Percentiles rank a stretch among this genome's conserved stretches.
phyloP scores from a whole-genome alignment of 1,139 yeast species.

The Wickerhamiella pararugosa region DNA sequence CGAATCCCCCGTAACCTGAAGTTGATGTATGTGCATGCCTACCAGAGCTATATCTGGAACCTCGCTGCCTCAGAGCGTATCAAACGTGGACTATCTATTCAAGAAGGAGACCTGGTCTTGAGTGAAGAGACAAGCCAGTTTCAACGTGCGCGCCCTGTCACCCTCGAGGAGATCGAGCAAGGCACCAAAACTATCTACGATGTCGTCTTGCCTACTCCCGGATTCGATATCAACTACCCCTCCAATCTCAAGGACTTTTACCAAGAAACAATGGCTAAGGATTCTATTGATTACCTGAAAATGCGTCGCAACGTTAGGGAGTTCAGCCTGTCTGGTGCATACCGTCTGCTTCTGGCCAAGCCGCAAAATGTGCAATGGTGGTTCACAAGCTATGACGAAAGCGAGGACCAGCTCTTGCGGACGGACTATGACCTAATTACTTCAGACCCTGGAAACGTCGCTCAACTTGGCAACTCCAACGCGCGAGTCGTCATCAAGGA shows the following conservation, averaged over 20 bases:
- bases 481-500: constrained; percentile 11
- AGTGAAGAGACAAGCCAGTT: constrained; percentile 40
- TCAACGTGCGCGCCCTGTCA: constrained; percentile 51
- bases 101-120: constrained; percentile 72
- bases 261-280: constrained; percentile 58
- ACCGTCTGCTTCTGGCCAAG: constrained; percentile 57
- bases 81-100: constrained; percentile 51
- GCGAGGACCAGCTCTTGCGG: constrained; percentile 54
- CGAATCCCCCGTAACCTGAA: constrained; percentile 84
- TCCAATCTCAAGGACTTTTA: constrained; percentile 52
- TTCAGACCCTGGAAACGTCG: constrained; percentile 18
- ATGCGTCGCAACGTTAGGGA: constrained; percentile 81
- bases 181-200: constrained; percentile 59
- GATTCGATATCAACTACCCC: constrained; percentile 79
- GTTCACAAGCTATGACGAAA: constrained; percentile 44
- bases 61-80: constrained; percentile 66
- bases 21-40: constrained; percentile 93
- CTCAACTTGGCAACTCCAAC: constrained; percentile 15
- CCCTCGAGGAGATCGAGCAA: constrained; percentile 52
- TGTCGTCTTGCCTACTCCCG: constrained; percentile 87
- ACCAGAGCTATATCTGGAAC: constrained; percentile 94
- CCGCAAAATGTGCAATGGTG: constrained; percentile 53
- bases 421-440: constrained; percentile 65
- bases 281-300: constrained; percentile 66
- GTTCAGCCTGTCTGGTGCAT: constrained; percentile 83